Evolutionary conservation across 768 basidiomycete genomes (phyloP), one percentile per base, ranked within the genome.

Genomic region (Sarcodon sp.): DNA sequence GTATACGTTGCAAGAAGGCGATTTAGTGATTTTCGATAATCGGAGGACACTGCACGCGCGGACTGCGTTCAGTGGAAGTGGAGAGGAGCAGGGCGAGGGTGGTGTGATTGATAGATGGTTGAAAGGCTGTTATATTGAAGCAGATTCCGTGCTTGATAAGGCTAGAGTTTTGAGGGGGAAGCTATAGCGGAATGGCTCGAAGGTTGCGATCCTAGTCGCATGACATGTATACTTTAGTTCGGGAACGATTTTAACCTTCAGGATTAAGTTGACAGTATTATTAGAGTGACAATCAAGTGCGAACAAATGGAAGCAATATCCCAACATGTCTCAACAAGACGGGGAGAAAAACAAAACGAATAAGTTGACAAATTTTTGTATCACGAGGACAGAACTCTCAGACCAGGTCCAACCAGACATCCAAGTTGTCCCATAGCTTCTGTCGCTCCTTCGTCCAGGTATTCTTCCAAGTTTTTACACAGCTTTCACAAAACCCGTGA

Each of bases 11-110:
- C 61, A 66, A 32, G 88, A 92, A 63, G 89, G 90, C 32, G 89
- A 94, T 51, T 81, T 82, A 5, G 90, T 87, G 15, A 45, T 94
- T 8, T 99, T 99, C 55, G 93, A 97, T 59, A 99, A 98, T 57
- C 71, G 92, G 21, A 70, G 94, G 12, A 79, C 94, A 3, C 61
- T 97, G 51, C 94, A 99, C 61, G 90, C 87, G 0, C 69, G 94
- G 18, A 85, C 81, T 0, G 82, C 80, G 10, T 98, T 97, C 58
- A 66, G 68, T 21, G 63, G 58, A 9, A 61, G 53, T 33, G 69
- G 74, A 27, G 74, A 71, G n/a, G 73, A 75, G 48, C 64, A 13
- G n/a, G 41, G 44, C 11, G 45, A 18, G 4, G 63, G 59, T 12
- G 69, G 73, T 16, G 76, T 72, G 33, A 75, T 75, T 15, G 79